Conservation (phyloP, 805 yeast genomes). For the Candida pseudoglaebosa region DNA sequence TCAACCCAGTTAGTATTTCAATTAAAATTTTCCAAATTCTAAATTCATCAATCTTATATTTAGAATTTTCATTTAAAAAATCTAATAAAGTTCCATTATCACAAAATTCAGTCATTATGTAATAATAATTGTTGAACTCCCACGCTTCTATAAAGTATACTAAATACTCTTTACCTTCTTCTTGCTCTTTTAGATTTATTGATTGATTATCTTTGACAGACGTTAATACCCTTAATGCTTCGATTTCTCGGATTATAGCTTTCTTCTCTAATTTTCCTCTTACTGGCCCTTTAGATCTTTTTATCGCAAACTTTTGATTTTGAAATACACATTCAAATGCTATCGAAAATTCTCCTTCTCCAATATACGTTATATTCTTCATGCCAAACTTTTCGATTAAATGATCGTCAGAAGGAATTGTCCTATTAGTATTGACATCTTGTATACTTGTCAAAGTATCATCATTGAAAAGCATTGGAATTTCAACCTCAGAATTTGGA, state of each 20-base stretch:
- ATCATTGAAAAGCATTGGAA: constrained; percentile 4
- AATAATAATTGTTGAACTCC: constrained; percentile 72
- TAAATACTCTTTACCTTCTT: constrained; percentile 72
- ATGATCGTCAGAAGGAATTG: constrained; percentile 32
- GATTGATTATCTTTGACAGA: constrained; percentile 35
- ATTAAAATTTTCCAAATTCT: constrained; percentile 94
- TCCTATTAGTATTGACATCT: not conserved
- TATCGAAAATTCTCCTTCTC: constrained; percentile 84
- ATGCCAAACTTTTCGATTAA: constrained; percentile 48
- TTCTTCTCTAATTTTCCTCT: constrained; percentile 49
- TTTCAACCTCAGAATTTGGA: not conserved
- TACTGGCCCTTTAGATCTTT: constrained; percentile 70
- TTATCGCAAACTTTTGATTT: constrained; percentile 75
- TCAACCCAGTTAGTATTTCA: constrained; percentile 75
- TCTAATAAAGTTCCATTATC: constrained; percentile 88
- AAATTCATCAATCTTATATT: constrained; percentile 87
- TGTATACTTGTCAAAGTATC: constrained; percentile 1
- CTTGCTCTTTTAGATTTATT: constrained; percentile 32
- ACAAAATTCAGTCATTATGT: constrained; percentile 92
- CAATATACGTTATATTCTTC: constrained; percentile 62
- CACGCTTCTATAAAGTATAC: constrained; percentile 79
- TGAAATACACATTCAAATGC: constrained; percentile 80
- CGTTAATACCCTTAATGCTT: constrained; percentile 48
- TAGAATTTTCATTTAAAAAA: constrained; percentile 70
- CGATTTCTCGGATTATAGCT: constrained; percentile 71